Base-by-base conservation (phyloP, 208 protist genomes). In the Acanthamoeba triangularis region DNA sequence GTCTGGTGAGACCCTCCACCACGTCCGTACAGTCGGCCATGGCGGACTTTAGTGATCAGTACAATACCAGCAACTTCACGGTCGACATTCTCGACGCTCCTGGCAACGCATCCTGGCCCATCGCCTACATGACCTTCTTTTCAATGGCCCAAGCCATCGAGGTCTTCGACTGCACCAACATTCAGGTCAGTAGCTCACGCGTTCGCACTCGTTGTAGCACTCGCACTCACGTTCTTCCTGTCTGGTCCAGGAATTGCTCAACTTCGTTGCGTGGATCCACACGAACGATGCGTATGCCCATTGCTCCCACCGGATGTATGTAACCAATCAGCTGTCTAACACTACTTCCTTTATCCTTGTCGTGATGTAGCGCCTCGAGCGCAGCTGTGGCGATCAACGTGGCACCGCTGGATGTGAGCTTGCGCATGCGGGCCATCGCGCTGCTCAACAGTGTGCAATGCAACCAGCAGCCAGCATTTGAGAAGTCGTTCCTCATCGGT, bases 131-230 rank as follows among this genome's bases (percentile, higher is more conserved):
- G 72, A 80, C 37, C 8, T 80, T 47, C 37, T 30, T 80, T 47
- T 41, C 65, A 25, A 74, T 74, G 33, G 65, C 65, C 18, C 13
- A 59, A 59, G 54, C 20, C 10, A 14, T 59, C 20, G 54, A 59
- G 54, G 20, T 23, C 54, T 52, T 78, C 37, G 87, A 93, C 30
- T 93, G 87, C 65, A 59, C 87, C 56, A 56, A 78, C 25, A 49
- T 93, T 8, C 41, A 52, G 54, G 54, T 59, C 0, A 7, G 54
- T 23, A 3, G 13, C 20, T 14, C 54, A 16, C 14, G 18, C 18
- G 18, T 59, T 23, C 20, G 54, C 54, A 16, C 13, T 4, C 5
- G 14, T 16, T 2, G 20, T 7, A 3, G 14, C 20, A 23, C 54
- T 59, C 20, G 49, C 4, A 23, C 54, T 59, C 54, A 16, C 20